Evolutionary conservation across 441 rosid species (phyloP).

Genomic region (Geranium incanum): DNA sequence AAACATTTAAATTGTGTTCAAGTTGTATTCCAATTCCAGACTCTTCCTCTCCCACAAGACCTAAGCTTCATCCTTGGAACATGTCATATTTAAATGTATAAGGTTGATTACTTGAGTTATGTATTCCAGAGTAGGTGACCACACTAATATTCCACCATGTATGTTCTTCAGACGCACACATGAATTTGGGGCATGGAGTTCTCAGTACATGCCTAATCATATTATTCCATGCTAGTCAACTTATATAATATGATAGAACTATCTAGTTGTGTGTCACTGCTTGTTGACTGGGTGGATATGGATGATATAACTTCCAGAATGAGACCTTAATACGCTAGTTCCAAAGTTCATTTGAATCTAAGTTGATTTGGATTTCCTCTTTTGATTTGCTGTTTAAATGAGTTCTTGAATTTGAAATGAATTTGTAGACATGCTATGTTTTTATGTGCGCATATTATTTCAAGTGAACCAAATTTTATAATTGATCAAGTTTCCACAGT

Average conservation of each 20-base stretch:
- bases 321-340: not conserved
- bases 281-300: not conserved
- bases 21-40: too few relatives aligned
- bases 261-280: not conserved
- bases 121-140: not conserved
- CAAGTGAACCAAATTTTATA: not conserved
- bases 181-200: not conserved
- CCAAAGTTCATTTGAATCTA: constrained; percentile 3
- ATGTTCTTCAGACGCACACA: not conserved
- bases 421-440: not conserved
- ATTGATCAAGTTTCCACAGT: not conserved
- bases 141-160: not conserved
- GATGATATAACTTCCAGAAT: not conserved
- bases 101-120: not conserved
- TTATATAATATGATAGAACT: not conserved
- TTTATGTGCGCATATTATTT: not conserved
- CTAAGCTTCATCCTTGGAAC: too few relatives aligned
- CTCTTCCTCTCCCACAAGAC: too few relatives aligned
- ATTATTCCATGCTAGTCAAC: not conserved
- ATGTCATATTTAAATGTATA: too few relatives aligned
- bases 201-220: not conserved
- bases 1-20: too few relatives aligned
- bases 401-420: not conserved
- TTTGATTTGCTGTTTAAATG: not conserved
- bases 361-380: not conserved